These are phyloP conservation scores for Botrytis medusae DNA, from an alignment of 2,329 filamentous ascomycete genomes.

Conservation along the genomic window DNA sequence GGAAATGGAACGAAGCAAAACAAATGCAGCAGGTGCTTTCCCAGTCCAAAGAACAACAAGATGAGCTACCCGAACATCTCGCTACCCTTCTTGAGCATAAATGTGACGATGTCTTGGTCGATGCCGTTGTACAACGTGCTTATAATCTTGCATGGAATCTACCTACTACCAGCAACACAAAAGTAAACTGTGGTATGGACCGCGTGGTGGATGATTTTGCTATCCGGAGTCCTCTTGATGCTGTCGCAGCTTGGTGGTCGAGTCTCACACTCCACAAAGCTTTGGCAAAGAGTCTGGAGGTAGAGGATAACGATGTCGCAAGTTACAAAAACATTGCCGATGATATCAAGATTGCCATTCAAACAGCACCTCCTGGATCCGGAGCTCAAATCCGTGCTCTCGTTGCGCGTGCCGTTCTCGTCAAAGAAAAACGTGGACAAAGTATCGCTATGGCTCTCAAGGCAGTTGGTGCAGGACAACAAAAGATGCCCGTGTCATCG, in stretches of 20 bases:
- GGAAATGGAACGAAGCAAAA: slow-evolving; percentile 79
- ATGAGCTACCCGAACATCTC: slow-evolving; percentile 74
- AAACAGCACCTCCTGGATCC: slow-evolving; percentile 75
- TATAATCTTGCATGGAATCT: slow-evolving; percentile 89
- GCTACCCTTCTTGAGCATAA: slow-evolving; percentile 73
- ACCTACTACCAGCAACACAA: slow-evolving; percentile 66
- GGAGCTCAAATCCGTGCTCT: slow-evolving; percentile 63
- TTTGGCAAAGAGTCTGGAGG: slow-evolving; percentile 62
- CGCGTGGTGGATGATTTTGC: slow-evolving; percentile 81
- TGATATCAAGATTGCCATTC: slow-evolving; percentile 67
- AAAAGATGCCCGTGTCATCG: slow-evolving; percentile 36
- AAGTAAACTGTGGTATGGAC: slow-evolving; percentile 72
- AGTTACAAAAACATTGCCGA: slow-evolving; percentile 45
- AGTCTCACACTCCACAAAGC: slow-evolving; percentile 69
- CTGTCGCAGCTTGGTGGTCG: slow-evolving; percentile 89
- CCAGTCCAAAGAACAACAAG: slow-evolving; percentile 47
- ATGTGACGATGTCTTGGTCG: slow-evolving; percentile 77
- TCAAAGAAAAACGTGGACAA: slow-evolving; percentile 53
- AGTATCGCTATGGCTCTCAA: slow-evolving; percentile 58
- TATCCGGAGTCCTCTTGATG: slow-evolving; percentile 83
- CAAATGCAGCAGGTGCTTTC: slow-evolving; percentile 55
- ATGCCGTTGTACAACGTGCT: slow-evolving; percentile 76
- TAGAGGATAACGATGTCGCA: slow-evolving; percentile 48
- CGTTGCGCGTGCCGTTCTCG: slow-evolving; percentile 57
- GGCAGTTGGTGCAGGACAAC: slow-evolving; percentile 47